These are phyloP conservation scores for Cercospora sesami DNA, from an alignment of 2,329 filamentous ascomycete genomes.

Conservation along the genomic window DNA sequence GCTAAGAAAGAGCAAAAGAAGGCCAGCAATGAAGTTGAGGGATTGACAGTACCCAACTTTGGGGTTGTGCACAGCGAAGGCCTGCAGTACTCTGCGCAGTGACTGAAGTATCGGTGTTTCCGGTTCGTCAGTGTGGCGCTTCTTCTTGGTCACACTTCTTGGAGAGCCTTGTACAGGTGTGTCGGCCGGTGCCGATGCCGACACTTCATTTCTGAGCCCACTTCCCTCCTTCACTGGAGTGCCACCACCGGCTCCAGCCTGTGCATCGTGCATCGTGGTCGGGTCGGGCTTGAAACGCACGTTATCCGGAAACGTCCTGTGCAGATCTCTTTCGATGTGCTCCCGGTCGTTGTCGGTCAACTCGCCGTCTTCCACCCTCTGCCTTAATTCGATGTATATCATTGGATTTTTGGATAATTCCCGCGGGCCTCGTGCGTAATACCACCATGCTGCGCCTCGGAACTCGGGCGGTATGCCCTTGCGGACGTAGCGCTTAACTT, in stretches of 20 bases:
- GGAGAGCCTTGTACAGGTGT: constrained; percentile 3
- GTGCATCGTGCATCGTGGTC: constrained; percentile 36
- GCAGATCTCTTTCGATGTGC: constrained; percentile 88
- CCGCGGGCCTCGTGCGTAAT: constrained; percentile 83
- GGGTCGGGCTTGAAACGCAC: constrained; percentile 75
- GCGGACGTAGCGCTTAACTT: constrained; percentile 84
- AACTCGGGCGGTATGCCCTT: constrained; percentile 94
- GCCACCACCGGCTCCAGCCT: constrained; percentile 35
- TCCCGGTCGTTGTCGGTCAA: constrained; percentile 74
- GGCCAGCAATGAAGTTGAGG: constrained; percentile 88
- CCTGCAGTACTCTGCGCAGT: constrained; percentile 80
- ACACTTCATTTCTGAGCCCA: constrained; percentile 7
- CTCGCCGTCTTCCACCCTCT: constrained; percentile 60
- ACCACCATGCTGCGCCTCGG: constrained; percentile 96
- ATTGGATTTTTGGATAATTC: constrained; percentile 74
- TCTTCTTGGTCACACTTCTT: constrained; percentile 20
- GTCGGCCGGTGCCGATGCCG: constrained; percentile 16
- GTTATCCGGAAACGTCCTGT: constrained; percentile 94
- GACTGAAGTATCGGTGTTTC: constrained; percentile 80
- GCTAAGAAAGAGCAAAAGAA: constrained; percentile 78
- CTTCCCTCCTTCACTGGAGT: constrained; percentile 19
- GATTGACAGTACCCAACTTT: constrained; percentile 94
- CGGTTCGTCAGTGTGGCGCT: constrained; percentile 44
- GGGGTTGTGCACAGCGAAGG: constrained; percentile 88
- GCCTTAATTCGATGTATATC: constrained; percentile 71